Percentiles rank a stretch among this genome's conserved stretches.
phyloP scores from a whole-genome alignment of 2,329 filamentous ascomycete genomes.

The Fusarium armeniacum region DNA sequence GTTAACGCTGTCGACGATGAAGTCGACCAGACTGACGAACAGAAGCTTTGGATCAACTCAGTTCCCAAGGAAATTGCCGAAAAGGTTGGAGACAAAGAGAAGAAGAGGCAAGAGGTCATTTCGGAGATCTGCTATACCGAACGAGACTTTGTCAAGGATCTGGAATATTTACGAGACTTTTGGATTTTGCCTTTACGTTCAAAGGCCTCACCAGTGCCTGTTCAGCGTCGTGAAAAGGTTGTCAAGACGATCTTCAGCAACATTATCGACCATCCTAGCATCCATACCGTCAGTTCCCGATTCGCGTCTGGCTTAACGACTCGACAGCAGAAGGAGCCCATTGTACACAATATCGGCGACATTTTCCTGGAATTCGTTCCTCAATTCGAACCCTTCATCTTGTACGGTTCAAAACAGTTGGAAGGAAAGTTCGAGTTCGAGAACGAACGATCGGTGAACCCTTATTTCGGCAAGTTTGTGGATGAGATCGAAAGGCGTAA shows the following conservation, averaged over 20 bases:
- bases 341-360: slow-evolving; percentile 91
- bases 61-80: slow-evolving; percentile 96
- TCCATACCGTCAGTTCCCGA: slow-evolving; percentile 89
- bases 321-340: slow-evolving; percentile 88
- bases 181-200: slow-evolving; percentile 95
- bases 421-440: slow-evolving; percentile 99
- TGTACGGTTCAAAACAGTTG: slow-evolving; percentile 94
- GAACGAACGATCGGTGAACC: slow-evolving; percentile 90
- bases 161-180: slow-evolving; percentile 97
- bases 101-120: slow-evolving; percentile 98
- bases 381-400: slow-evolving; percentile 94
- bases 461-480: slow-evolving; percentile 88
- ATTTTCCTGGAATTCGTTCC: slow-evolving; percentile 94
- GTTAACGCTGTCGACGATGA: slow-evolving; percentile 81
- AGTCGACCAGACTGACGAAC: slow-evolving; percentile 86
- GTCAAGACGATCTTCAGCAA: slow-evolving; percentile 97
- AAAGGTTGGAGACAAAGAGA: slow-evolving; percentile 88
- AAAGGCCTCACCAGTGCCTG: slow-evolving; percentile 87
- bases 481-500: slow-evolving; percentile 97
- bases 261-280: slow-evolving; percentile 83
- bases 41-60: slow-evolving; percentile 99
- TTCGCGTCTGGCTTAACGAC: slow-evolving; percentile 91
- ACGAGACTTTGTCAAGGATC: slow-evolving; percentile 97
- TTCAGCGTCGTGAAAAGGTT: slow-evolving; percentile 88
- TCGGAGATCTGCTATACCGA: slow-evolving; percentile 99